Base-by-base conservation (phyloP, 2,329 filamentous ascomycete species). In the Pseudogymnoascus sp. region DNA sequence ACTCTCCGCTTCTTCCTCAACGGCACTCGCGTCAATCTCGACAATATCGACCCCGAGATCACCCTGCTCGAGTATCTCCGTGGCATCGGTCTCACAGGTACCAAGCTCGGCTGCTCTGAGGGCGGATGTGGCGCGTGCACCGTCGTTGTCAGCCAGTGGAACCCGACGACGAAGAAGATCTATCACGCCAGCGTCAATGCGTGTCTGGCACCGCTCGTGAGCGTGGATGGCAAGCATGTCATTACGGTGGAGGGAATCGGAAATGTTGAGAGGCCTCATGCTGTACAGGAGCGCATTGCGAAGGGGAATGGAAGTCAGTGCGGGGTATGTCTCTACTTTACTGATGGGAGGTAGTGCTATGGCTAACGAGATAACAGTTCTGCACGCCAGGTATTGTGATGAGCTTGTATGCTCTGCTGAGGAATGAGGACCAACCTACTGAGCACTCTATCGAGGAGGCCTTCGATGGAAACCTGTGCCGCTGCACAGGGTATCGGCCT, bases 341-440 rank as follows among this genome's bases (percentile, higher is more conserved):
- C 15, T 18, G 18, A 18, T n/a, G 15, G 53, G 18, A 18, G 18
- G 18, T 18, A 18, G 18, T 18, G 18, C 18, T 18, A 18, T 18
- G 20, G 14, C 28, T 59, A 30, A 28, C 5, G 15, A 1, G 12
- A 33, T 6, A 2, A 36, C 20, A 62, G 61, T 99, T 99, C 75
- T 99, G 94, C 71, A 97, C 94, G 0, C 94, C 94, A 4, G 94
- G 94, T 2, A 97, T 99, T 69, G 92, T 97, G 64, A 97, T 97
- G 90, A 97, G 92, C 72, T 75, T 97, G 61, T 99, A 99, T 74
- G 94, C 94, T 5, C 80, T 97, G 47, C 79, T 99, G 33, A 83
- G 94, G 63, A 97, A 97, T 70, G 89, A 92, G 66, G 80, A 86
- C 3, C 80, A 81, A 18, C 92, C 93, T 0, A 86, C 85, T 2